Evolutionary conservation across 2,329 filamentous ascomycete genomes (phyloP).

Genomic region (Aspergillus niger): DNA sequence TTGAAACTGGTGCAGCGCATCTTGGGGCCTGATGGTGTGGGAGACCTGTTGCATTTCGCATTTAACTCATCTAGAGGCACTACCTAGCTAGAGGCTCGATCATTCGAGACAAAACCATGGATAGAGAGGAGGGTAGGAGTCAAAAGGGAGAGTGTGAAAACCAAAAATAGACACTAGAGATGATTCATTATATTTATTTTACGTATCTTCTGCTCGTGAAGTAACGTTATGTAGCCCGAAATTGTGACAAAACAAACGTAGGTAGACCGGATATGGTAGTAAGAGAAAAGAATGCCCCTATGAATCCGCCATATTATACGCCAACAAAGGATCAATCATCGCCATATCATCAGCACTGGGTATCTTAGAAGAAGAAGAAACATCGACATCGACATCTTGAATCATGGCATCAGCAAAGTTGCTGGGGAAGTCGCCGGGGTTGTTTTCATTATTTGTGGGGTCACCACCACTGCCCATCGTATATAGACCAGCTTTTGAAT

Average conservation of each 20-base stretch:
- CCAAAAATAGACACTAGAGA: conserved; percentile 1
- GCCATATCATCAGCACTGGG: conserved; percentile 34
- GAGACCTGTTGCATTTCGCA: neutral
- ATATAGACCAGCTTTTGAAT: neutral
- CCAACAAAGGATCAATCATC: conserved; percentile 38
- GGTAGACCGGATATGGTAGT: neutral
- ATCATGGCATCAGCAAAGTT: conserved; percentile 29
- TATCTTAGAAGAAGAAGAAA: conserved; percentile 25
- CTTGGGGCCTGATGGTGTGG: neutral
- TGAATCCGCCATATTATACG: conserved; percentile 32
- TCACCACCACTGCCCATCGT: neutral
- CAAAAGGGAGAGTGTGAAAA: neutral
- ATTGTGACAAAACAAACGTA: neutral
- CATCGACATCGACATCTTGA: conserved; percentile 23
- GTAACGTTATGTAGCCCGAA: neutral
- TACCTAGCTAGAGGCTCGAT: neutral
- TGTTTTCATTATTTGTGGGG: neutral
- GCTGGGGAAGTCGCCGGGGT: conserved; percentile 1
- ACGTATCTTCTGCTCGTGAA: neutral
- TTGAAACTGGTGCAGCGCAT: too few species aligned
- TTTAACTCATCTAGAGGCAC: neutral
- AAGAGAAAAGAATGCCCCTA: conserved; percentile 7
- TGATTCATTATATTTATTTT: neutral
- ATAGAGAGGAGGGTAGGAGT: neutral
- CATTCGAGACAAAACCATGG: neutral